A percentile compares a stretch with the other conserved stretches of the same genome.
phyloP scores from a whole-genome alignment of 805 yeast species.

The Ogataea trehaloabstinens region DNA sequence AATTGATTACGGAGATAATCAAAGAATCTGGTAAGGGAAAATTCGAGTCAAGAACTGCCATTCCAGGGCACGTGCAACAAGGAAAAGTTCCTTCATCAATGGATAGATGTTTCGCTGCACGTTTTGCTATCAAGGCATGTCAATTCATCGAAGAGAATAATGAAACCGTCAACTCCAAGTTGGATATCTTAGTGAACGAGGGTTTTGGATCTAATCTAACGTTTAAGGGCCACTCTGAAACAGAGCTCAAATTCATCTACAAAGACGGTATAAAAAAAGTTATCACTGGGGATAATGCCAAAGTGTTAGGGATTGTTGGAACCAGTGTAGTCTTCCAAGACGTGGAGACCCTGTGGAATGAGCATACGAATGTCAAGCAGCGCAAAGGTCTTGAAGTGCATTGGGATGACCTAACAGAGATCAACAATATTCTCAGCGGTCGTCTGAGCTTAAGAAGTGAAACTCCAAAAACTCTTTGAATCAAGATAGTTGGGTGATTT shows the following conservation, averaged over 20 bases:
- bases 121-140: constrained; percentile 87
- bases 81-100: constrained; percentile 94
- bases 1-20: constrained; percentile 79
- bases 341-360: constrained; percentile 53
- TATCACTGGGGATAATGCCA: constrained; percentile 46
- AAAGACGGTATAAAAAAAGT: constrained; percentile 44
- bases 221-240: constrained; percentile 25
- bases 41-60: constrained; percentile 90
- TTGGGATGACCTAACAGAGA: constrained; percentile 60
- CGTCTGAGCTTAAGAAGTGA: constrained; percentile 49
- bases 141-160: constrained; percentile 71
- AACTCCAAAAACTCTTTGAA: constrained; percentile 16
- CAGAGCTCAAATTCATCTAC: constrained; percentile 50
- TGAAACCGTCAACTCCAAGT: constrained; percentile 8
- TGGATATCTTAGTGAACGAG: constrained; percentile 16
- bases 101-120: constrained; percentile 85
- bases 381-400: constrained; percentile 70
- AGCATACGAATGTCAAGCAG: constrained; percentile 56
- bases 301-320: constrained; percentile 71
- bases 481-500: background rate
- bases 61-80: constrained; percentile 98
- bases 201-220: constrained; percentile 24
- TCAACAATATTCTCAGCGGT: constrained; percentile 73
- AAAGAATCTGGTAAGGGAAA: constrained; percentile 64
- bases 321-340: constrained; percentile 58